A percentile compares a stretch with the other conserved stretches of the same genome.
Conservation (phyloP, 139 green algal genomes). For the Picochlorum costavermella region DNA sequence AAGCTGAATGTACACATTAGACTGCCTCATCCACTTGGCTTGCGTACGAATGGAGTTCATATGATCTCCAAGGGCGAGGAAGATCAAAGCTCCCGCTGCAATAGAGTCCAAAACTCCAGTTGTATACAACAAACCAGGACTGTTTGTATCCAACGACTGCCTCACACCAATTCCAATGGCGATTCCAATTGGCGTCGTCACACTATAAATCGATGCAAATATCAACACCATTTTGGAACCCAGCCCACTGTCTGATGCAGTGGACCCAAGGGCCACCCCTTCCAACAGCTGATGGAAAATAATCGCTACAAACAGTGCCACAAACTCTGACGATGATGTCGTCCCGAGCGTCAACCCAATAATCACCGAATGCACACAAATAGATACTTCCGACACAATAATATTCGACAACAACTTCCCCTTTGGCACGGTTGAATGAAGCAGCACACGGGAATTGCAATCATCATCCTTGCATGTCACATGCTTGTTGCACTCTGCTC, state of each 20-base stretch:
- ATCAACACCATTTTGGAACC: neutral
- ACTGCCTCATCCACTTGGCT: neutral
- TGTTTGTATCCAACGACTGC: constrained; percentile 30
- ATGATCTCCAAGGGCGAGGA: constrained; percentile 1
- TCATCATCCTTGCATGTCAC: constrained; percentile 3
- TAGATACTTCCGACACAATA: constrained; percentile 14
- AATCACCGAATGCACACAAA: constrained; percentile 17
- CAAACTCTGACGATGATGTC: constrained; percentile 16
- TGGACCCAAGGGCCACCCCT: constrained; percentile 38
- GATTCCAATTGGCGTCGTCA: constrained; percentile 53
- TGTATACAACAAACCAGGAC: constrained; percentile 2
- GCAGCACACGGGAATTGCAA: neutral
- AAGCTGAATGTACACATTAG: constrained; percentile 4
- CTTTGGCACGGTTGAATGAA: neutral
- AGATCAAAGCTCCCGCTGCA: constrained; percentile 5
- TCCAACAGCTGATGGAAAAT: constrained; percentile 49
- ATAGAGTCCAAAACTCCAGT: constrained; percentile 9
- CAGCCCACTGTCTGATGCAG: constrained; percentile 32
- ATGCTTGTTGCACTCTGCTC: constrained; percentile 11
- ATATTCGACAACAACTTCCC: neutral
- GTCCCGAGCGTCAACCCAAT: constrained; percentile 46
- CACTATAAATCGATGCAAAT: constrained; percentile 37
- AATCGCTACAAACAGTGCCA: constrained; percentile 42
- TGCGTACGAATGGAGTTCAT: constrained; percentile 8
- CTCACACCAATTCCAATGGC: constrained; percentile 42